A percentile compares a stretch with the other conserved stretches of the same genome.
Evolutionary conservation across 2,329 filamentous ascomycete genomes (phyloP).

Genomic region (Aspergillus sp.): DNA sequence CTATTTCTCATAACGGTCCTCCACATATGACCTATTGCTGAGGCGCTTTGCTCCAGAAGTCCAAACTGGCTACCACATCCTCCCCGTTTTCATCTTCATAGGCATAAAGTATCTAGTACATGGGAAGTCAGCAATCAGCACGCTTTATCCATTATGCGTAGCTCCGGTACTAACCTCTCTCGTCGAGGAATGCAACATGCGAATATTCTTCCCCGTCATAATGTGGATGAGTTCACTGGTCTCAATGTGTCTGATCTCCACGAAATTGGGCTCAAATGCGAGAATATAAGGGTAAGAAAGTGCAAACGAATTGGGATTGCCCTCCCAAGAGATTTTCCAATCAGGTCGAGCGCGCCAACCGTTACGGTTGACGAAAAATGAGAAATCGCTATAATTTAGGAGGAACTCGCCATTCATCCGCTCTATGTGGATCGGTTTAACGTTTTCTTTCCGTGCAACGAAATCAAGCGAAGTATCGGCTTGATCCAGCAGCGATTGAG

Average conservation of each 20-base stretch:
- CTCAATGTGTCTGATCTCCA: conserved; percentile 92
- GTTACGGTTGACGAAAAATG: conserved; percentile 98
- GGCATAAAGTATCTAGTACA: conserved; percentile 77
- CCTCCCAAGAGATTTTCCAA: conserved; percentile 98
- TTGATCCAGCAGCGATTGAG: conserved; percentile 91
- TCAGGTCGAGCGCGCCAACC: conserved; percentile 93
- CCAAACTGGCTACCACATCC: conserved; percentile 86
- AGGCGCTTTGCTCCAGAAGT: conserved; percentile 73
- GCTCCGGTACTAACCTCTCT: conserved; percentile 64
- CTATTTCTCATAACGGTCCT: conserved; percentile 3
- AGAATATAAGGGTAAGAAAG: conserved; percentile 95
- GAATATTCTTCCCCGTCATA: conserved; percentile 89
- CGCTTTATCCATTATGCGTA: neutral
- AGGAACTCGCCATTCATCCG: conserved; percentile 94
- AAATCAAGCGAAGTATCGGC: conserved; percentile 97
- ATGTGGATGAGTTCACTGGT: conserved; percentile 87
- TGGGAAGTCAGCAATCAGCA: conserved; percentile 16
- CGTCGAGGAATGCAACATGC: conserved; percentile 94
- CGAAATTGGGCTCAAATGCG: conserved; percentile 94
- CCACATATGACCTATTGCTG: conserved; percentile 18
- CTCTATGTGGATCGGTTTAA: conserved; percentile 94
- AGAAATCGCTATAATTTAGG: conserved; percentile 97
- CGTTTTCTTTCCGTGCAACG: conserved; percentile 84
- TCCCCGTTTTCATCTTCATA: conserved; percentile 94
- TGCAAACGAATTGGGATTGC: conserved; percentile 81